Base-by-base conservation (phyloP, 331 rosid genomes). In the Saraca asoca region DNA sequence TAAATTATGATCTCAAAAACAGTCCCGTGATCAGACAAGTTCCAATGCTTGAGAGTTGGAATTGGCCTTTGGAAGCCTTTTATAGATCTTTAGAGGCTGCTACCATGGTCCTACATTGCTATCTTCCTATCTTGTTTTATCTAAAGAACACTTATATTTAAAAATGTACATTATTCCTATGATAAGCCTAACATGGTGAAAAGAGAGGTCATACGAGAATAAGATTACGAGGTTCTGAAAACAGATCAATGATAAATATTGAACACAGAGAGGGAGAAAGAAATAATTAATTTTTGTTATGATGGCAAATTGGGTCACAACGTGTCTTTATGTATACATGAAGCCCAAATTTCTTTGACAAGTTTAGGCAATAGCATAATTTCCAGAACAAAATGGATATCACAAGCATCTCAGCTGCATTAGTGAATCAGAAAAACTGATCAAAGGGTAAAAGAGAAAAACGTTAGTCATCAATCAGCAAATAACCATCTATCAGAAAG, bases 321-420 rank as follows among this genome's bases (percentile, higher is more conserved):
- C 35, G 9, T 42, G 14, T 54, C 20, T 55, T 68, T n/a, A 15
- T 24, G 29, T 18, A 29, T 11, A 43, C 17, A 41, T 12, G 35
- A 60, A 60, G 35, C 45, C 58, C 35, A 52, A n/a, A 51, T 64
- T 20, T 11, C 17, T 37, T 34, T 50, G 34, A n/a, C 51, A 45
- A 13, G 6, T 35, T 50, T 34, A 4, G 20, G 29, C 6, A 13
- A 35, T 35, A 16, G 13, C 7, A 33, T 12, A 33, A 4, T 12
- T 48, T 48, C 1, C 14, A 9, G 38, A 48, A 64, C 7, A 34
- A 35, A 49, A 16, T 12, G 12, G 5, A 2, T 50, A 39, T n/a
- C 58, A 20, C 38, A 53, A 20, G 13, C 58, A 53, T 13, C 31
- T 20, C 2, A 10, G 11, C 20, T 12, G 31, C n/a, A n/a, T n/a